phyloP scores from a whole-genome alignment of 352 stramenopile species.

The Globisporangium radiosum region DNA sequence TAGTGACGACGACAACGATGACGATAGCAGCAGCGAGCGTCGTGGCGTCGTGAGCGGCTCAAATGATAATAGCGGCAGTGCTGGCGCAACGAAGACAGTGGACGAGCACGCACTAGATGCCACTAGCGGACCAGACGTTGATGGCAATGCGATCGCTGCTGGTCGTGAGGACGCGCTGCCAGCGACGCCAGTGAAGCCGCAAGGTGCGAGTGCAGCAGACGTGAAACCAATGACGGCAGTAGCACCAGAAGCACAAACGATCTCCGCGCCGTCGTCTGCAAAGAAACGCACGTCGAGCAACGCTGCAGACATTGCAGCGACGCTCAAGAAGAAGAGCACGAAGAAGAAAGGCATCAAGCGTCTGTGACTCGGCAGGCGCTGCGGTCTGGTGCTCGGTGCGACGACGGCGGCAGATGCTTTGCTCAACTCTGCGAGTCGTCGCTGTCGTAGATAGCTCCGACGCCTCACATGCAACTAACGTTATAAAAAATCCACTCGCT shows the following conservation, averaged over 20 bases:
- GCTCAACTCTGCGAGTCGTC: neutral
- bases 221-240: neutral
- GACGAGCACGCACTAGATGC: neutral
- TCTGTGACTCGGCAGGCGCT: constrained; percentile 20
- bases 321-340: constrained; percentile 58
- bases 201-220: neutral
- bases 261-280: constrained; percentile 14
- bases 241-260: neutral
- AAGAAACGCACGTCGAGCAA: constrained; percentile 50
- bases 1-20: neutral
- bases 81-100: neutral
- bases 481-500: constrained; percentile 2
- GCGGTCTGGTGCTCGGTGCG: neutral
- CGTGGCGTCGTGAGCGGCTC: neutral
- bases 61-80: neutral
- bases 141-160: neutral
- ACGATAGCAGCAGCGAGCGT: neutral
- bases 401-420: neutral
- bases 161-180: neutral
- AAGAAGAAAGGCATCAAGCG: constrained; percentile 75
- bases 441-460: neutral
- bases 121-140: neutral
- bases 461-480: neutral
- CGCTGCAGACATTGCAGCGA: constrained; percentile 10
- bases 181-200: constrained; percentile 7